phyloP scores from a whole-genome alignment of 371 early-diverging fungal genomes.

The Synchytrium microbalum region DNA sequence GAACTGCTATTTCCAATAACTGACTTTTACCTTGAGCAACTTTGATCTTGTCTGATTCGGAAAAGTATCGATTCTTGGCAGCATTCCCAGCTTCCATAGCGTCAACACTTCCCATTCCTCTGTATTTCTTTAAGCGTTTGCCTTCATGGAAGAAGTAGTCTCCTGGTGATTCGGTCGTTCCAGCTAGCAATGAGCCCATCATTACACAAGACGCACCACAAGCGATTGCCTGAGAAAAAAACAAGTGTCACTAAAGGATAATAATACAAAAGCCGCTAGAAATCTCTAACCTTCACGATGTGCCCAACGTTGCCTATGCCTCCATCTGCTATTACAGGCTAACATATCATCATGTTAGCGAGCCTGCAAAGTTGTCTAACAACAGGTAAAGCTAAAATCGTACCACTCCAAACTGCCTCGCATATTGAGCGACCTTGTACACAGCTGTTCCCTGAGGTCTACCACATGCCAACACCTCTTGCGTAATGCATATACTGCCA shows the following conservation, averaged over 20 bases:
- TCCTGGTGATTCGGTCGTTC: conserved; percentile 91
- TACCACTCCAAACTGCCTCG: conserved; percentile 79
- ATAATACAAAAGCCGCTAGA: no score
- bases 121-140: conserved; percentile 93
- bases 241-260: no score
- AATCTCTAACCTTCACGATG: conserved; percentile 94
- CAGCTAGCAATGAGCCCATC: conserved; percentile 96
- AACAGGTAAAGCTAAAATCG: no score
- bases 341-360: no score
- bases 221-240: no score
- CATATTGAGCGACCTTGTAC: conserved; percentile 86
- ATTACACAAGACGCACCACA: conserved; percentile 92
- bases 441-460: conserved; percentile 98
- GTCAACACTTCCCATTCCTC: conserved; percentile 95
- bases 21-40: conserved; percentile 99
- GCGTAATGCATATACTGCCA: conserved; percentile 96
- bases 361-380: no score
- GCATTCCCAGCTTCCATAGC: conserved; percentile 82
- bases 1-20: no score
- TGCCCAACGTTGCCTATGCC: conserved; percentile 95
- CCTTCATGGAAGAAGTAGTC: conserved; percentile 97
- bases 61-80: conserved; percentile 85
- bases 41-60: conserved; percentile 90
- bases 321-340: conserved; percentile 94
- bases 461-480: conserved; percentile 97